Conservation (phyloP, 1,139 yeast genomes). For the Meyerozyma guilliermondii region DNA sequence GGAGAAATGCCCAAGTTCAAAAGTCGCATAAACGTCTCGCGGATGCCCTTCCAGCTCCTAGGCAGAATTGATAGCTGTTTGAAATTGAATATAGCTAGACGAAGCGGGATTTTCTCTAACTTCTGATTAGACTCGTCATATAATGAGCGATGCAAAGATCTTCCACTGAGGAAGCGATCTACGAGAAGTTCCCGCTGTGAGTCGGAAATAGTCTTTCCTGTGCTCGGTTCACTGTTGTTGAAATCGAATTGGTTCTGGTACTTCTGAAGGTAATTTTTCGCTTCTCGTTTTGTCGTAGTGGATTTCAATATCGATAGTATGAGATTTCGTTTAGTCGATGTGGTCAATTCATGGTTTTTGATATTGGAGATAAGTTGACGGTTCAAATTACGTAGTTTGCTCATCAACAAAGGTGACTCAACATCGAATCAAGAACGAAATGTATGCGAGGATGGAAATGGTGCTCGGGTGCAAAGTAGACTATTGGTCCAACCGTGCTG, state of each 20-base stretch:
- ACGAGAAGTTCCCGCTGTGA: constrained; percentile 35
- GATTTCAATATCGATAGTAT: constrained; percentile 67
- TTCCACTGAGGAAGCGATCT: constrained; percentile 34
- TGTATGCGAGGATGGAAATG: background rate
- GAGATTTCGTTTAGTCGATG: constrained; percentile 44
- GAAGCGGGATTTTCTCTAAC: constrained; percentile 34
- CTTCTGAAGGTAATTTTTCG: constrained; percentile 57
- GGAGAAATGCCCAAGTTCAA: constrained; percentile 45
- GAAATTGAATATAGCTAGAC: constrained; percentile 50
- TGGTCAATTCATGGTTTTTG: constrained; percentile 26
- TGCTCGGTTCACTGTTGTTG: background rate
- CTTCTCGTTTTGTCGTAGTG: constrained; percentile 75
- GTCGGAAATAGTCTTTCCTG: constrained; percentile 9
- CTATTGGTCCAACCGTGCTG: background rate
- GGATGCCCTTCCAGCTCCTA: constrained; percentile 36
- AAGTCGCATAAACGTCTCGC: constrained; percentile 45
- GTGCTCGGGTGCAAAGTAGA: background rate
- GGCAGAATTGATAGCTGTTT: constrained; percentile 30
- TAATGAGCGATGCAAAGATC: constrained; percentile 30
- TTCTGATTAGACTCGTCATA: constrained; percentile 29
- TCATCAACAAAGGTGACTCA: constrained; percentile 17
- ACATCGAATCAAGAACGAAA: background rate
- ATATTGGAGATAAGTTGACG: constrained; percentile 37
- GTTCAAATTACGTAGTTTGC: constrained; percentile 24
- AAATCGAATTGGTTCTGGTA: constrained; percentile 43